Conservation (phyloP, 106 monocot genomes). For the Acanthochlamys bracteata region DNA sequence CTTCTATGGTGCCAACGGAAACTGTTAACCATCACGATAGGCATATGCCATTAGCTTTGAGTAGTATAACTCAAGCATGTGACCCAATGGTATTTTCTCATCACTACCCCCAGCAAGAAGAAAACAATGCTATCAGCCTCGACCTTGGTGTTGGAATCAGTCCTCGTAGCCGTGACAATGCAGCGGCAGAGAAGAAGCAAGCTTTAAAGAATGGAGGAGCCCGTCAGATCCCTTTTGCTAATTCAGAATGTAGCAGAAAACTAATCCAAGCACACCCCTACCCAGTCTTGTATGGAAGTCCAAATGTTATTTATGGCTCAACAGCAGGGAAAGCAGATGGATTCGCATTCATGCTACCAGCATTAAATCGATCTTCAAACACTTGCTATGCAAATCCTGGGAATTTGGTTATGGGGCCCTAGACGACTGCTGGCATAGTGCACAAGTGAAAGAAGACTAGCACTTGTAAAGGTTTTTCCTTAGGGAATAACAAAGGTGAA, state of each 20-base stretch:
- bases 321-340: conserved; percentile 40
- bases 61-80: conserved; percentile 23
- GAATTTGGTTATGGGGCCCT: conserved; percentile 73
- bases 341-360: conserved; percentile 48
- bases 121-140: conserved; percentile 51
- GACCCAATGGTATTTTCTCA: conserved; percentile 14
- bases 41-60: conserved; percentile 23
- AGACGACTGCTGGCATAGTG: conserved; percentile 7
- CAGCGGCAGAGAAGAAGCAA: conserved; percentile 17
- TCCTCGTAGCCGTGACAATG: conserved; percentile 18
- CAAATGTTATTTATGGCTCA: conserved; percentile 24
- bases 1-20: conserved; percentile 13
- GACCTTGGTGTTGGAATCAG: conserved; percentile 74
- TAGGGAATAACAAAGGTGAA: conserved; percentile 3
- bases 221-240: conserved; percentile 17
- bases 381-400: conserved; percentile 49
- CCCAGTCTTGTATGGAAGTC: conserved; percentile 18
- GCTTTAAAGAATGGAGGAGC: conserved; percentile 11
- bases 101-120: conserved; percentile 28
- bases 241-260: conserved; percentile 18
- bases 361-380: conserved; percentile 36
- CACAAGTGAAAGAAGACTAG: neutral
- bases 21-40: conserved; percentile 4
- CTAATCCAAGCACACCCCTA: conserved; percentile 17
- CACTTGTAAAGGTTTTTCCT: neutral